phyloP scores from a whole-genome alignment of 768 basidiomycete species.

The Amyloporia xantha region DNA sequence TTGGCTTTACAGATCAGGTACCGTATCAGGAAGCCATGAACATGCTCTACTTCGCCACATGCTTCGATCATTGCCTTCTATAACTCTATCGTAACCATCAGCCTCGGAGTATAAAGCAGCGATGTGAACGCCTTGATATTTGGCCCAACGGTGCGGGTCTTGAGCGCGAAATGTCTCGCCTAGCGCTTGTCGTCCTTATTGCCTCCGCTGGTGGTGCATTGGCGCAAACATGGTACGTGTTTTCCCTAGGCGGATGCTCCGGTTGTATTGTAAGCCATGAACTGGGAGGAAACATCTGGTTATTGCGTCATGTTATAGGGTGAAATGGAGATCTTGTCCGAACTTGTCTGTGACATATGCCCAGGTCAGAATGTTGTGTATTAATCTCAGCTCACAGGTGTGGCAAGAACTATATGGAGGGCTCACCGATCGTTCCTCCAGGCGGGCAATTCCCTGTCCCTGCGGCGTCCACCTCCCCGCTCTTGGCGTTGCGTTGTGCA shows the following conservation, averaged over 20 bases:
- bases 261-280: no score
- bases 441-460: constrained; percentile 40
- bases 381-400: constrained; percentile 32
- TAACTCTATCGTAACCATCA: neutral
- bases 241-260: neutral
- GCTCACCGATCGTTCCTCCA: constrained; percentile 35
- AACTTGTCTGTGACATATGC: no score
- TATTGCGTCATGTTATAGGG: neutral
- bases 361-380: no score
- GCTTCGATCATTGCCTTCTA: neutral
- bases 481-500: constrained; percentile 40
- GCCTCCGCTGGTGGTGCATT: neutral
- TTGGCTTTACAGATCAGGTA: neutral
- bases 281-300: no score
- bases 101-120: neutral
- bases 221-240: constrained; percentile 2
- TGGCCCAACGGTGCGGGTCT: neutral
- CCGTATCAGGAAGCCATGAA: neutral
- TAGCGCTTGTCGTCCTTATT: neutral
- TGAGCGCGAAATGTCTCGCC: neutral
- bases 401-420: constrained; percentile 41
- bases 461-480: constrained; percentile 26
- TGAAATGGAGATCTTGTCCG: no score
- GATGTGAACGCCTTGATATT: neutral
- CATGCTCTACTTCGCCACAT: neutral